A percentile compares a stretch with the other conserved stretches of the same genome.
phyloP scores from a whole-genome alignment of 2,329 filamentous ascomycete species.

The Beauveria pseudobassiana region DNA sequence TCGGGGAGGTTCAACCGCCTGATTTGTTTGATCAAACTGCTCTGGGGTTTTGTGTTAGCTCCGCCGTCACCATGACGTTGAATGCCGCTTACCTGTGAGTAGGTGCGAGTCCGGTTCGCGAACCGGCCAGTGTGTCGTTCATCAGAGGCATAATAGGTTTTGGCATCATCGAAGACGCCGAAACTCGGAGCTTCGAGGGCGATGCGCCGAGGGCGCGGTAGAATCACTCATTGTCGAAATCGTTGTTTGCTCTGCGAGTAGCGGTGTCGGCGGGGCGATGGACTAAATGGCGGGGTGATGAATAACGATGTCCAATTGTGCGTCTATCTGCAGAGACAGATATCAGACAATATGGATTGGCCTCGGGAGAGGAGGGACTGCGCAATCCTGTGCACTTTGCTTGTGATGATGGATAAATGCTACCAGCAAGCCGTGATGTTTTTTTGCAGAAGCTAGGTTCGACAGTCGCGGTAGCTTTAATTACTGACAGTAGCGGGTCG shows the following conservation, averaged over 20 bases:
- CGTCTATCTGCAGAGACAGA: not conserved
- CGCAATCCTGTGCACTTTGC: not conserved
- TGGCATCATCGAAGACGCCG: constrained; percentile 48
- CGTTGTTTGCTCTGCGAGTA: constrained; percentile 1
- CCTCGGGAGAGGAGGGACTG: not conserved
- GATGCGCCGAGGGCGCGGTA: constrained; percentile 6
- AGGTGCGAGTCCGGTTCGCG: constrained; percentile 46
- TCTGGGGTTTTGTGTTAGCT: constrained; percentile 33
- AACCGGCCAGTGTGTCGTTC: constrained; percentile 43
- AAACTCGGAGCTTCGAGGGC: constrained; percentile 32
- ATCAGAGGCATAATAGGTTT: constrained; percentile 51
- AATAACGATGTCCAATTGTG: not conserved
- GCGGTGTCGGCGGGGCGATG: constrained; percentile 9
- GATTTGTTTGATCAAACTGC: constrained; percentile 45
- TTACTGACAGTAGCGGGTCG: not conserved
- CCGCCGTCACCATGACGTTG: not conserved
- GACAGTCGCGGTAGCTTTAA: not conserved
- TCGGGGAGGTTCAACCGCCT: constrained; percentile 44
- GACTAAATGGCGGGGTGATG: not conserved
- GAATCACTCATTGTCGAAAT: constrained; percentile 9
- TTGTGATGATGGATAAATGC: not conserved
- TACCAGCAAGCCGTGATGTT: not conserved
- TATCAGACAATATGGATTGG: not conserved
- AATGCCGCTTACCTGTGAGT: constrained; percentile 41
- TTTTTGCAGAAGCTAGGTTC: not conserved